Evolutionary conservation across 192 early-diverging fungal species (phyloP).

Genomic region (Allomyces macrogynus): DNA sequence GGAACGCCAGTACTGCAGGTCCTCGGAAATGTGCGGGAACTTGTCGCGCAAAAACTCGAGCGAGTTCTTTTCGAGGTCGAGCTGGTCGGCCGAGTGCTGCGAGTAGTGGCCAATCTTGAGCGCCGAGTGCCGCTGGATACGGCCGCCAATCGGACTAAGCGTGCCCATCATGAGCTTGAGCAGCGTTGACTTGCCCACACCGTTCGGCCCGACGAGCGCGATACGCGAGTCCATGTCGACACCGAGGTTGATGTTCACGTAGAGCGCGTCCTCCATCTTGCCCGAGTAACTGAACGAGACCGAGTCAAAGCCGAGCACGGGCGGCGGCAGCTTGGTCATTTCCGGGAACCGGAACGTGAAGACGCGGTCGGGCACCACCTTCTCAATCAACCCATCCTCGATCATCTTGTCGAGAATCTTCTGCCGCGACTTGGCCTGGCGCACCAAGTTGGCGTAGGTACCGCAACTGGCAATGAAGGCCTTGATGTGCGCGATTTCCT

Average conservation of each 20-base stretch:
- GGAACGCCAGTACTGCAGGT: conserved; percentile 80
- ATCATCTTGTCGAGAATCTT: conserved; percentile 99
- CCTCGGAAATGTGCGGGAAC: conserved; percentile 64
- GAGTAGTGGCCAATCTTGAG: conserved; percentile 91
- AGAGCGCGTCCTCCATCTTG: conserved; percentile 60
- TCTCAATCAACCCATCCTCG: conserved; percentile 90
- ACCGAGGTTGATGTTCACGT: conserved; percentile 75
- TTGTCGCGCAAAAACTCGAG: conserved; percentile 76
- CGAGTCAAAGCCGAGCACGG: conserved; percentile 79
- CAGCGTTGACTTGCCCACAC: conserved; percentile 87
- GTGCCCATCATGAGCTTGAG: conserved; percentile 91
- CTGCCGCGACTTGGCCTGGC: conserved; percentile 95
- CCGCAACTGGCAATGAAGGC: conserved; percentile 96
- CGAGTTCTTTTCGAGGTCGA: conserved; percentile 67
- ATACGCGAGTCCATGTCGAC: conserved; percentile 97
- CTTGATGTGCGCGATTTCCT: conserved; percentile 96
- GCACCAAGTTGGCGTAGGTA: conserved; percentile 97
- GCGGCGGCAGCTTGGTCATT: conserved; percentile 75
- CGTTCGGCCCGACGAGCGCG: conserved; percentile 90
- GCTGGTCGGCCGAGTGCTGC: conserved; percentile 94
- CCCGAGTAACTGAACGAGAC: conserved; percentile 86
- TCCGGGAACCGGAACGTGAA: conserved; percentile 81
- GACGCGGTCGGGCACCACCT: conserved; percentile 51
- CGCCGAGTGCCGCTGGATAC: conserved; percentile 70
- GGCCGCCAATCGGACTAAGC: conserved; percentile 61